Conservation (phyloP, 257 asterid species). For the Lycium barbarum region DNA sequence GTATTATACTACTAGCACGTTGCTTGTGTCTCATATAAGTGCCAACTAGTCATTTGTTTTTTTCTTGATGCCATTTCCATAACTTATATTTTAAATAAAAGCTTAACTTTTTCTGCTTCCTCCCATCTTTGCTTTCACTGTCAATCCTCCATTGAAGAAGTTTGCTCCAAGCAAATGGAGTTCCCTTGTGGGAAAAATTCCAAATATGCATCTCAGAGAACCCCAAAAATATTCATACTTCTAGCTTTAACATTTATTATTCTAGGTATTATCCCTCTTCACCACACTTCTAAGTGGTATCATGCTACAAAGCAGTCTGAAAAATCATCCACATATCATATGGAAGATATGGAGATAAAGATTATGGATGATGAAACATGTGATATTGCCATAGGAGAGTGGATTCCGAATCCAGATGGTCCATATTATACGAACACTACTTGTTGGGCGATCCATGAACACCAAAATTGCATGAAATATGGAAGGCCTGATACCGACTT, state of each 20-base stretch:
- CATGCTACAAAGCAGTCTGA: not conserved
- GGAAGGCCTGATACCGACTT: slow-evolving; percentile 31
- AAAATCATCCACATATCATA: slow-evolving; percentile 17
- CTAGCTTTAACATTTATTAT: slow-evolving; percentile 19
- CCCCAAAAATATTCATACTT: slow-evolving; percentile 13
- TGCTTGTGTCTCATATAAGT: slow-evolving; percentile 14
- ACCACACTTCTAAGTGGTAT: slow-evolving; percentile 20
- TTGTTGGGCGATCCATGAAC: slow-evolving; percentile 33
- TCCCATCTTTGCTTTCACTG: slow-evolving; percentile 23
- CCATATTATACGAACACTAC: slow-evolving; percentile 32
- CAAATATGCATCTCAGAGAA: slow-evolving; percentile 9
- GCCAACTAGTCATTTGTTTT: slow-evolving; percentile 26
- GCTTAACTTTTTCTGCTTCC: not conserved
- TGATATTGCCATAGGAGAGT: slow-evolving; percentile 25
- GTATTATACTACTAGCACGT: slow-evolving; percentile 23
- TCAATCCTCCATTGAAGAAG: not conserved
- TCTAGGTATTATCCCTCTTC: slow-evolving; percentile 24
- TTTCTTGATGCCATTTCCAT: slow-evolving; percentile 19
- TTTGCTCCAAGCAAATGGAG: not conserved
- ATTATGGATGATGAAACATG: slow-evolving; percentile 20
- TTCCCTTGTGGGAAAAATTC: slow-evolving; percentile 20
- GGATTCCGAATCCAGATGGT: slow-evolving; percentile 27
- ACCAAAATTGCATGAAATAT: slow-evolving; percentile 35
- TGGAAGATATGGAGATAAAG: not conserved
- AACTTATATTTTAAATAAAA: not conserved